These are phyloP conservation scores for Gossypium aridum DNA, from an alignment of 441 rosid genomes.

Conservation along the genomic window DNA sequence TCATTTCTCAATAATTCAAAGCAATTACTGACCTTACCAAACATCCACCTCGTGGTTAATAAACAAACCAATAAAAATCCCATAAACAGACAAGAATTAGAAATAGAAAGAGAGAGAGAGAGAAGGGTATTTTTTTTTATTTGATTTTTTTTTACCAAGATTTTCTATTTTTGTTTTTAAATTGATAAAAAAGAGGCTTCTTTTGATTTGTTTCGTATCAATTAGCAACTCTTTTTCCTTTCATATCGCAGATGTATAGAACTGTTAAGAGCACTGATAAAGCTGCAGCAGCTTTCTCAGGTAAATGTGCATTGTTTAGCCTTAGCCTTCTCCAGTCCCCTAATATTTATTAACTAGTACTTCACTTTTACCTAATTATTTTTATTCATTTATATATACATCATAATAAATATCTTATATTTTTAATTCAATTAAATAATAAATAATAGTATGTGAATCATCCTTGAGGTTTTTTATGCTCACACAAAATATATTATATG, in stretches of 20 bases:
- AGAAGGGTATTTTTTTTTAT: slow-evolving; percentile 1
- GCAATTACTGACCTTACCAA: slow-evolving; percentile 22
- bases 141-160: slow-evolving; percentile 13
- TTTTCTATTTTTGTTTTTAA: background rate
- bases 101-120: background rate
- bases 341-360: background rate
- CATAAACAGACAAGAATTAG: slow-evolving; percentile 4
- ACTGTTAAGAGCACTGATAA: slow-evolving; percentile 38
- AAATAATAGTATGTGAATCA: too few species aligned
- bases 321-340: background rate
- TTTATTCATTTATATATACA: background rate
- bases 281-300: slow-evolving; percentile 28
- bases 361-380: slow-evolving; percentile 8
- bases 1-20: slow-evolving; percentile 33
- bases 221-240: too few species aligned
- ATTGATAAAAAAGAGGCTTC: background rate
- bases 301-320: slow-evolving; percentile 18
- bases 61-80: slow-evolving; percentile 17
- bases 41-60: slow-evolving; percentile 29
- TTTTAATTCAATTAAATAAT: too few species aligned
- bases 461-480: too few species aligned
- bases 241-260: slow-evolving; percentile 35
- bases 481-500: too few species aligned
- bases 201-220: background rate
- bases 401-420: background rate